phyloP scores from a whole-genome alignment of 176 grass and related monocot genomes.

The Calamus simplicifolius region DNA sequence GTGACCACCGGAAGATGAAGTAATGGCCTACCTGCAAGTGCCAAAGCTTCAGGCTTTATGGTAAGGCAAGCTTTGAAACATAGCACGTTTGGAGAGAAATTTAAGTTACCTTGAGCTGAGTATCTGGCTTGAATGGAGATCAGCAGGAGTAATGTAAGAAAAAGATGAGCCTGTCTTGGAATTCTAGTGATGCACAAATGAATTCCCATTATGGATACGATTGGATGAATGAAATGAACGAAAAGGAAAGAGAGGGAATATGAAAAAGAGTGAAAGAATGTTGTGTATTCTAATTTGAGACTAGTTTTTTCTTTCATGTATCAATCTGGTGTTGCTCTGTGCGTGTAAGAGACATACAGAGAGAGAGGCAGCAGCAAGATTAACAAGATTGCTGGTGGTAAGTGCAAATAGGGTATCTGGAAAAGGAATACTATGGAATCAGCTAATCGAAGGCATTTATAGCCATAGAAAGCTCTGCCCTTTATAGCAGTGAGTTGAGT shows the following conservation, averaged over 20 bases:
- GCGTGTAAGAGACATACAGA: conserved; percentile 10
- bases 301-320: not conserved
- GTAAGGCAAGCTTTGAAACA: no score
- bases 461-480: conserved; percentile 31
- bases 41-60: no score
- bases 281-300: no score
- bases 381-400: no score
- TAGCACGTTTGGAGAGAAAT: not conserved
- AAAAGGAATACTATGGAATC: conserved; percentile 25
- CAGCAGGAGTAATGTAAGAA: no score
- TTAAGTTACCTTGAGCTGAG: conserved; percentile 21
- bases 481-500: conserved; percentile 12
- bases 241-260: no score
- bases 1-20: conserved; percentile 16
- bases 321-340: conserved; percentile 3
- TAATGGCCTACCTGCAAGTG: conserved; percentile 24
- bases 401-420: not conserved
- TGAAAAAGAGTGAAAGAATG: no score
- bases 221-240: no score
- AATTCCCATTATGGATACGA: no score
- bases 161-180: no score
- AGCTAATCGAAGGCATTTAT: conserved; percentile 36
- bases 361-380: not conserved
- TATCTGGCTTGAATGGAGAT: no score
- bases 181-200: no score